These are phyloP conservation scores for Echium plantagineum DNA, from an alignment of 257 asterid genomes.

Conservation along the genomic window DNA sequence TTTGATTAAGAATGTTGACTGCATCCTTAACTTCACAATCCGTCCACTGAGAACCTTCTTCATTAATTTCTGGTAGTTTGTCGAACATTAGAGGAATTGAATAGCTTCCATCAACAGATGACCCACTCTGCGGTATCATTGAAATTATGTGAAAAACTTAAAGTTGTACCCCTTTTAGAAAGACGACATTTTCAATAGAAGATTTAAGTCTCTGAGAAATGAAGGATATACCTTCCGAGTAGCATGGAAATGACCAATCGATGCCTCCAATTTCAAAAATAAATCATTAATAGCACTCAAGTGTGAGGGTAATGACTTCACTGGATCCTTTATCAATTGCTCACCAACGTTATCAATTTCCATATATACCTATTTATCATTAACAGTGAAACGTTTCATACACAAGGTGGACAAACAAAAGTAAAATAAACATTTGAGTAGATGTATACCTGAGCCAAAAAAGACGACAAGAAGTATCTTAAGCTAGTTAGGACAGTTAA, in stretches of 20 bases:
- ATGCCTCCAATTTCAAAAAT: constrained; percentile 74
- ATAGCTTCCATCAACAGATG: constrained; percentile 83
- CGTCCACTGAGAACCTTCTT: constrained; percentile 85
- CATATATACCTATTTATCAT: constrained; percentile 50
- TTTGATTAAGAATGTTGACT: constrained; percentile 60
- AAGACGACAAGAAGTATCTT: constrained; percentile 65
- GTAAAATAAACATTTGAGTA: not conserved
- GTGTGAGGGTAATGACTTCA: constrained; percentile 52
- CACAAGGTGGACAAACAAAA: not conserved
- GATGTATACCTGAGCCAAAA: constrained; percentile 76
- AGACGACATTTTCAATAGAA: not conserved
- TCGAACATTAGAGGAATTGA: constrained; percentile 70
- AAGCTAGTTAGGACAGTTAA: constrained; percentile 54
- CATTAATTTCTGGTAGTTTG: constrained; percentile 81
- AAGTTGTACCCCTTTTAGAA: constrained; percentile 4
- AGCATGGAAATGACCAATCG: constrained; percentile 86
- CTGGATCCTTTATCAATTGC: constrained; percentile 58
- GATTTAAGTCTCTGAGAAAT: not conserved
- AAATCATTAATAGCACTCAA: constrained; percentile 59
- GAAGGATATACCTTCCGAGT: constrained; percentile 45
- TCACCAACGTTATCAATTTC: constrained; percentile 75
- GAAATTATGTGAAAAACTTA: constrained; percentile 6
- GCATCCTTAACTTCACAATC: constrained; percentile 78
- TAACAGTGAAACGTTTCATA: not conserved
- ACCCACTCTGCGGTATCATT: constrained; percentile 57